Evolutionary conservation across 2,329 filamentous ascomycete genomes (phyloP), one percentile per base, ranked within the genome.

Genomic region (Verticillium albo-atrum): DNA sequence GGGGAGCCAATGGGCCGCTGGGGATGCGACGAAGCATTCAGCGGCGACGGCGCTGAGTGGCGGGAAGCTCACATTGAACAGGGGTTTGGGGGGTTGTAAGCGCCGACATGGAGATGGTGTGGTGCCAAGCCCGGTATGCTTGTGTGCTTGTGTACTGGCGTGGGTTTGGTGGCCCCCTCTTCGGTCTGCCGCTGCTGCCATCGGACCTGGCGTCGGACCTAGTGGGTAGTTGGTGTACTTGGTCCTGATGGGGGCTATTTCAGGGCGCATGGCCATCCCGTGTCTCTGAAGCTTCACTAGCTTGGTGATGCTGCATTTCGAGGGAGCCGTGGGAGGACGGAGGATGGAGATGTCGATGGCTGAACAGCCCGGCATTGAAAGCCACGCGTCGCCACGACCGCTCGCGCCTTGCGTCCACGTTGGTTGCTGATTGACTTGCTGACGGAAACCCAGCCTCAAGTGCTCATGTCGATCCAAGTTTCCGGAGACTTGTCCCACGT

Each of bases 1-100:
- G 51, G 50, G 53, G 28, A 14, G 28, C 32, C 56, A 55, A 53
- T 54, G 20, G 42, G 55, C 37, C 56, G 59, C 47, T 54, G 54
- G n/a, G 28, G 57, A 20, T 27, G 58, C 55, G 30, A 27, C 12
- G 14, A 56, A 47, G 54, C 54, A 56, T 56, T 47, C 35, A 3
- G 23, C 23, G 54, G 25, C 54, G n/a, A 37, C n/a, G 34, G 37
- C 53, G 56, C 28, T 59, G 59, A 59, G 53, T 61, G 59, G 59
- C 34, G 59, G 54, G 55, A 25, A 56, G 55, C 57, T 54, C 37
- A 35, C 50, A 42, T 53, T 25, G 20, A 30, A 53, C 62, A 63
- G 56, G 62, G 62, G 55, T 63, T 23, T 25, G 28, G 55, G 42
- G 26, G 34, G 27, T 55, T 62, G 62, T 63, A 63, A 63, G 62